Evolutionary conservation across 768 basidiomycete genomes (phyloP).

Genomic region (Lactifluus pinguis): DNA sequence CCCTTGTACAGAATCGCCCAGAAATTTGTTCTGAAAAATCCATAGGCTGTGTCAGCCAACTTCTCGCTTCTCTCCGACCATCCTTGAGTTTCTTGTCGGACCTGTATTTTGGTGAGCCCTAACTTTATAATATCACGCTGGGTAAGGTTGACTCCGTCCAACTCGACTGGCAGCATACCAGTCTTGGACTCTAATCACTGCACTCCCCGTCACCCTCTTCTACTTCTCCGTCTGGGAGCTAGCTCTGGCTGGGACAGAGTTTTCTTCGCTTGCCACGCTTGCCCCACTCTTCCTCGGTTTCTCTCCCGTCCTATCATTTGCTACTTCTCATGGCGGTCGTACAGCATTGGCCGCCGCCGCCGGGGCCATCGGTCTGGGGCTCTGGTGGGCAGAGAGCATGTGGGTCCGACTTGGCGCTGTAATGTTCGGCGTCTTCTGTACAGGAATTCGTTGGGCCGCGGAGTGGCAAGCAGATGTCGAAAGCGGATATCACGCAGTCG

Average conservation of each 20-base stretch:
- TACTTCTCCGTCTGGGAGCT: conserved; percentile 92
- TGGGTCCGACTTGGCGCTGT: conserved; percentile 16
- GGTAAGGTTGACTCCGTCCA: background rate
- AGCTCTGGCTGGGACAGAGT: conserved; percentile 74
- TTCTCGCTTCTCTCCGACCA: background rate
- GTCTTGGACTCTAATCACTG: conserved; percentile 79
- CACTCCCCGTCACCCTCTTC: conserved; percentile 71
- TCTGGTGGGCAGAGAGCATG: conserved; percentile 18
- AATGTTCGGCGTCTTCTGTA: conserved; percentile 12
- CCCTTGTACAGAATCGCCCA: background rate
- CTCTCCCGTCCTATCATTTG: too few species aligned
- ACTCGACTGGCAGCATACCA: conserved; percentile 45
- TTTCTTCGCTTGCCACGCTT: conserved; percentile 42
- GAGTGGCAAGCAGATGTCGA: conserved; percentile 13
- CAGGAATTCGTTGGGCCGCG: conserved; percentile 11
- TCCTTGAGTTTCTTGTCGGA: conserved; percentile 32
- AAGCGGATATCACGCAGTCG: conserved; percentile 12
- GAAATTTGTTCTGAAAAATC: background rate
- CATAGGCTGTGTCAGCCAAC: background rate
- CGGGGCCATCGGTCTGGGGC: conserved; percentile 9
- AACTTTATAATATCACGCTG: background rate
- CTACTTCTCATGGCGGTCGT: conserved; percentile 5
- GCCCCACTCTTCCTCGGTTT: too few species aligned
- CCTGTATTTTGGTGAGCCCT: conserved; percentile 50
- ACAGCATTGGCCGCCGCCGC: background rate